Conservation (phyloP, 768 basidiomycete species). For the Suillus placidus region DNA sequence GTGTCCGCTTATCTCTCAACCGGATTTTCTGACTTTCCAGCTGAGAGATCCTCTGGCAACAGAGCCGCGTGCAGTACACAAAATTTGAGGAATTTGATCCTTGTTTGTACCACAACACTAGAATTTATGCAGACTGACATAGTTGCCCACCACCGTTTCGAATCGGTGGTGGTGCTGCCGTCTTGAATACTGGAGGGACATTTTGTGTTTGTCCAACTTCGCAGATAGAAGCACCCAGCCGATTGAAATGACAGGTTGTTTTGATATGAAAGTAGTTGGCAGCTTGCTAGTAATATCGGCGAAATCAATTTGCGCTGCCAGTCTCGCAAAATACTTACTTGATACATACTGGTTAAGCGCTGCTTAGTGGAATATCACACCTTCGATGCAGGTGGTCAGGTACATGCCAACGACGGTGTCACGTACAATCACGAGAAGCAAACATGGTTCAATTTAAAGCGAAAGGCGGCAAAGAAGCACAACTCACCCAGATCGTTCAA, state of each 20-base stretch:
- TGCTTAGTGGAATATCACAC: not conserved
- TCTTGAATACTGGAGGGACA: not conserved
- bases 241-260: not conserved
- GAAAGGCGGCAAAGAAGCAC: slow-evolving; percentile 6
- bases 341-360: not conserved
- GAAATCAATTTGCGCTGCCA: slow-evolving; percentile 1
- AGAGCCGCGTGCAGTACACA: not conserved
- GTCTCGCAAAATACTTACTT: not conserved
- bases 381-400: slow-evolving; percentile 1
- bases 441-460: slow-evolving; percentile 1
- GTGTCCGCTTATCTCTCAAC: not conserved
- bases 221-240: not conserved
- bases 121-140: not conserved
- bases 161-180: not conserved
- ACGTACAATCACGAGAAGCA: not conserved
- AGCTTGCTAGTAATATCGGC: not conserved
- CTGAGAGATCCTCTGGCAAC: not conserved
- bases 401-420: slow-evolving; percentile 1
- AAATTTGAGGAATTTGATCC: not conserved
- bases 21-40: not conserved
- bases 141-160: not conserved
- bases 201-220: not conserved
- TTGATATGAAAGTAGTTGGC: not conserved
- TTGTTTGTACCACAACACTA: not conserved
- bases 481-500: slow-evolving; percentile 6